Base-by-base conservation (phyloP, 305 asterid genomes). In the Lippia alba region DNA sequence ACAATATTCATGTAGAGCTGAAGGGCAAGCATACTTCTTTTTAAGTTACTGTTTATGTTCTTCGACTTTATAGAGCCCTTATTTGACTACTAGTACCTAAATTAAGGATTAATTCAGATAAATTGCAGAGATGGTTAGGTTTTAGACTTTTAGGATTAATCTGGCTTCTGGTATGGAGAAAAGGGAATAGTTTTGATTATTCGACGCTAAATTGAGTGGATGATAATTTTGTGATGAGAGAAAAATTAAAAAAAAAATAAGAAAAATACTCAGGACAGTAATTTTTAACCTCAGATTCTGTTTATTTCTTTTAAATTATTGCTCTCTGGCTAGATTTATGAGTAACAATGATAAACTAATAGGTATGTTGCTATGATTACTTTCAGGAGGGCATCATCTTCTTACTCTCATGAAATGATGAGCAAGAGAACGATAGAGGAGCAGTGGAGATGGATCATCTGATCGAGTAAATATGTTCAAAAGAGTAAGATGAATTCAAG, bases 371-470 rank as follows among this genome's bases (percentile, higher is more conserved):
- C 41, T 36, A 36, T 4, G 16, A 5, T 55, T 36, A 19, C 14
- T 17, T 18, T 19, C 54, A 34, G 55, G 40, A 34, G 84, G 78
- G 89, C 84, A 73, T 78, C 91, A 0, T 81, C 89, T 12, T 79
- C 90, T 69, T 86, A 82, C 66, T 76, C 83, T 32, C 86, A 74
- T 56, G 92, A 89, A 77, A 86, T 79, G 92, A 86, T 75, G 92
- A 89, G 76, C 92, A 86, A 56, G 92, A 88, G 73, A 86, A 86
- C 53, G 89, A 88, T 16, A 69, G 71, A 58, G 89, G 71, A 58
- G 89, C 89, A 56, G 39, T 85, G 1, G 91, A 85, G 91, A 85
- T 76, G 94, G 89, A 63, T 70, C 85, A 76, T 87, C 86, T 70
- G 96, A 86, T 32, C 80, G 89, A 40, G 92, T 84, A 73, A 76